Conservation (phyloP, 208 protist genomes). For the Acanthamoeba castellanii region DNA sequence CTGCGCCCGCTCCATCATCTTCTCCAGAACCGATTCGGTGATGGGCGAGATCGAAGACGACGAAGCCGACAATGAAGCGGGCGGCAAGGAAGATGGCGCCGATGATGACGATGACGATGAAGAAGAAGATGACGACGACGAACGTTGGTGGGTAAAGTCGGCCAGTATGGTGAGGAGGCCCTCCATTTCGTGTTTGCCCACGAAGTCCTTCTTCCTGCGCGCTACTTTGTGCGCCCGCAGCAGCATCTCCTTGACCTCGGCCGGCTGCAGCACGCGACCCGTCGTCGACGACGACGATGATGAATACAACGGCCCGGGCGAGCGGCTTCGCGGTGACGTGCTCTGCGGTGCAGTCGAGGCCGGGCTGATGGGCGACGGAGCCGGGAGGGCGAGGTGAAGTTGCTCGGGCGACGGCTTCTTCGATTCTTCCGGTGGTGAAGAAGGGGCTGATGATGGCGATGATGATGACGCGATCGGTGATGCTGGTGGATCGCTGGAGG, state of each 20-base stretch:
- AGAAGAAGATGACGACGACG: not conserved
- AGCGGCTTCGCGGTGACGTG: no score
- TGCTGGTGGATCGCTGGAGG: no score
- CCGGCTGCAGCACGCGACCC: not conserved
- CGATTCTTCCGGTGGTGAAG: not conserved
- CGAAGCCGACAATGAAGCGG: not conserved
- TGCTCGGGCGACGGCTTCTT: not conserved
- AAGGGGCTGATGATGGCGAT: not conserved
- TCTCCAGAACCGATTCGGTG: not conserved
- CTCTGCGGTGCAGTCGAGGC: not conserved
- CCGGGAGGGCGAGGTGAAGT: not conserved
- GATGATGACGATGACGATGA: not conserved
- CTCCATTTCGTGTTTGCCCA: not conserved
- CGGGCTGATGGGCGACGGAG: not conserved
- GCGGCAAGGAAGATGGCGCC: not conserved
- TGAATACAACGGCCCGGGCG: not conserved
- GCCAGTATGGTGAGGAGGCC: slow-evolving; percentile 12
- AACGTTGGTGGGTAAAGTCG: not conserved
- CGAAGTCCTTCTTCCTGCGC: slow-evolving; percentile 1
- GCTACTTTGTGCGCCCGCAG: not conserved
- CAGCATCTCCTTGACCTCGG: not conserved
- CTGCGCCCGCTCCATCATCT: not conserved
- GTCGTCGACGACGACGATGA: not conserved
- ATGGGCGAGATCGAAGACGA: not conserved
- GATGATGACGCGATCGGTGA: not conserved